phyloP scores from a whole-genome alignment of 2,329 filamentous ascomycete species.

The Diaporthe vexans region DNA sequence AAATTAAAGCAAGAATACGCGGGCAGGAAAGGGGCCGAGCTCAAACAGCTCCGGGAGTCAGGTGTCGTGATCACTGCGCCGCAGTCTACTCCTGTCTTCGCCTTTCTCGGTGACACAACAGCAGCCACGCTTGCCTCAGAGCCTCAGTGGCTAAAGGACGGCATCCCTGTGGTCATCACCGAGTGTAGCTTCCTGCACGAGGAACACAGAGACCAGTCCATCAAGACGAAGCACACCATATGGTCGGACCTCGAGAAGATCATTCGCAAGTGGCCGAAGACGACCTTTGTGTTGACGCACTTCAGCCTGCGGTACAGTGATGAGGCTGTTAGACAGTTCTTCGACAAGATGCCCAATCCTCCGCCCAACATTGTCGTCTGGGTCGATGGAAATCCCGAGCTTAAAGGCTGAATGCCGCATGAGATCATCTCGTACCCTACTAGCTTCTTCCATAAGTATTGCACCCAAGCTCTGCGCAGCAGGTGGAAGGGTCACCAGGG shows the following conservation, averaged over 20 bases:
- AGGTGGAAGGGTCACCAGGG: background rate
- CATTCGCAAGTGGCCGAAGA: constrained; percentile 57
- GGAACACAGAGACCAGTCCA: constrained; percentile 59
- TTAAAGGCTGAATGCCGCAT: background rate
- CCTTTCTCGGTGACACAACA: constrained; percentile 64
- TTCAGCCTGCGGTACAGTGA: constrained; percentile 63
- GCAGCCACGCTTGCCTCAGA: constrained; percentile 55
- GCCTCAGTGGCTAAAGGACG: constrained; percentile 56
- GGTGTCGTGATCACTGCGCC: constrained; percentile 57
- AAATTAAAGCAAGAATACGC: constrained; percentile 56
- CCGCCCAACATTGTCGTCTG: constrained; percentile 62
- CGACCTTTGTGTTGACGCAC: constrained; percentile 62
- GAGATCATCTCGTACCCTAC: background rate
- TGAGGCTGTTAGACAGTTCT: constrained; percentile 57
- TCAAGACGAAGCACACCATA: constrained; percentile 61
- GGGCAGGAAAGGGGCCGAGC: constrained; percentile 52
- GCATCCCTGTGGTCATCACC: constrained; percentile 61
- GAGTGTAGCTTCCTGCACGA: constrained; percentile 64
- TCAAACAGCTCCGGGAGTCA: constrained; percentile 54
- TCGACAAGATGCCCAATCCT: constrained; percentile 54
- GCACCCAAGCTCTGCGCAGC: background rate
- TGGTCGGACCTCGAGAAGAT: constrained; percentile 62
- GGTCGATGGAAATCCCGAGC: constrained; percentile 54
- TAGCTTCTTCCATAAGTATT: background rate
- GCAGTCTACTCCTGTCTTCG: constrained; percentile 57